Evolutionary conservation across 108 stramenopile species (phyloP).

Genomic region (Cyclotella cryptica): DNA sequence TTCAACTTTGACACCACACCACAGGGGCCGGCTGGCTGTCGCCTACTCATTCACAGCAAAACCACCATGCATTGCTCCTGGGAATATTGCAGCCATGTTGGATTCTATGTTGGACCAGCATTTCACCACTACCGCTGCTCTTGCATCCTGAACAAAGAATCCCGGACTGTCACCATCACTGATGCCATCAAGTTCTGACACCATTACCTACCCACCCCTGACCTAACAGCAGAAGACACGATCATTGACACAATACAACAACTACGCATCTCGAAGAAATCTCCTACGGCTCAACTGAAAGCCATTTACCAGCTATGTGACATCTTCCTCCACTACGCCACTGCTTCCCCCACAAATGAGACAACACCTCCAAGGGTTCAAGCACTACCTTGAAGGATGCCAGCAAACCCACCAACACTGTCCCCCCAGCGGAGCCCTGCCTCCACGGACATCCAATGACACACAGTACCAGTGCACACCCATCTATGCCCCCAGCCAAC

Average conservation of each 20-base stretch:
- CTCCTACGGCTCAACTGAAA: neutral
- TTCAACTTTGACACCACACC: neutral
- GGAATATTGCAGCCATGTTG: too few species aligned
- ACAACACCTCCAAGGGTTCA: neutral
- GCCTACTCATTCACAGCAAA: too few species aligned
- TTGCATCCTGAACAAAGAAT: neutral
- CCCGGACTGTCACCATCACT: neutral
- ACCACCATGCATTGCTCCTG: too few species aligned
- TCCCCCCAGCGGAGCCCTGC: neutral
- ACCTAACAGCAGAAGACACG: neutral
- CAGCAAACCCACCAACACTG: neutral
- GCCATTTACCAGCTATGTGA: neutral
- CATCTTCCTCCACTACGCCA: neutral
- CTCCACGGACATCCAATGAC: too few species aligned
- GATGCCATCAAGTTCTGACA: slow-evolving; percentile 1
- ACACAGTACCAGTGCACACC: too few species aligned
- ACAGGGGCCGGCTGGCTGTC: too few species aligned
- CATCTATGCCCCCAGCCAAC: too few species aligned
- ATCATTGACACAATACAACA: neutral
- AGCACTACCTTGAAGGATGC: neutral
- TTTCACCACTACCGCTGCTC: neutral
- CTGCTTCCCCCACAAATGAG: neutral
- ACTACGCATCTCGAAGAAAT: neutral
- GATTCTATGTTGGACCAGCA: too few species aligned
- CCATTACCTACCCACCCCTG: neutral